These are phyloP conservation scores for Didymosphaeria variabile DNA, from an alignment of 2,329 filamentous ascomycete species.

Conservation along the genomic window DNA sequence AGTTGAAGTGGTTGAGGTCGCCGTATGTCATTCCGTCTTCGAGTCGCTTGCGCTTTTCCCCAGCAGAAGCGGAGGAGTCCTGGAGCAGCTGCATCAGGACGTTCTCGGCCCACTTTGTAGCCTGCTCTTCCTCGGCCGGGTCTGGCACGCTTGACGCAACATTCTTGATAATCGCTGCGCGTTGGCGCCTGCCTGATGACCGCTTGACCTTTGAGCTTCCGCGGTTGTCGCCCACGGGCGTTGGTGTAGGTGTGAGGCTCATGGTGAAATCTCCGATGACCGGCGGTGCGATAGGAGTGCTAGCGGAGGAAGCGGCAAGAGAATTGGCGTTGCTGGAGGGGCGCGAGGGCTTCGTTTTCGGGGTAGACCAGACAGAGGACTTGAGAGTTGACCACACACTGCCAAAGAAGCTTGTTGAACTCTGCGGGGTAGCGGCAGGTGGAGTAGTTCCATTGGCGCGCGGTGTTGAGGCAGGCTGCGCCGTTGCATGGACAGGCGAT, in stretches of 20 bases:
- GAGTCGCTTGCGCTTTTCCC: constrained; percentile 42
- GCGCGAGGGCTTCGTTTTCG: constrained; percentile 4
- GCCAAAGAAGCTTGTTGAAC: constrained; percentile 1
- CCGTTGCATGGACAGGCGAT: background rate
- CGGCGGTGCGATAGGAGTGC: constrained; percentile 5
- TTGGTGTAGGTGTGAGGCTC: constrained; percentile 35
- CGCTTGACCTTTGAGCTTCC: constrained; percentile 25
- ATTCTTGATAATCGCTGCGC: constrained; percentile 24
- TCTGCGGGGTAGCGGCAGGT: constrained; percentile 1
- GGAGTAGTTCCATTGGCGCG: background rate
- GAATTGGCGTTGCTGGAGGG: constrained; percentile 1
- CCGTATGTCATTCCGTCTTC: constrained; percentile 34
- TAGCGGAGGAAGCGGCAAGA: background rate
- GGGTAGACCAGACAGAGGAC: constrained; percentile 3
- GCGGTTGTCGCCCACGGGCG: constrained; percentile 37
- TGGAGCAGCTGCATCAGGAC: constrained; percentile 28
- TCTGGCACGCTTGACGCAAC: constrained; percentile 32
- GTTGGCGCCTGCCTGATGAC: constrained; percentile 24
- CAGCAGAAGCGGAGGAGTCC: constrained; percentile 26
- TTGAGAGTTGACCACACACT: background rate
- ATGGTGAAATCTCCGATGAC: constrained; percentile 27
- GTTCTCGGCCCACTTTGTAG: constrained; percentile 38
- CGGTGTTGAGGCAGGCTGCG: background rate
- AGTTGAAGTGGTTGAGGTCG: constrained; percentile 40
- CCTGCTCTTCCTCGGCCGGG: constrained; percentile 27